Conservation (phyloP, 129 eudicot species). For the Centella asiatica region DNA sequence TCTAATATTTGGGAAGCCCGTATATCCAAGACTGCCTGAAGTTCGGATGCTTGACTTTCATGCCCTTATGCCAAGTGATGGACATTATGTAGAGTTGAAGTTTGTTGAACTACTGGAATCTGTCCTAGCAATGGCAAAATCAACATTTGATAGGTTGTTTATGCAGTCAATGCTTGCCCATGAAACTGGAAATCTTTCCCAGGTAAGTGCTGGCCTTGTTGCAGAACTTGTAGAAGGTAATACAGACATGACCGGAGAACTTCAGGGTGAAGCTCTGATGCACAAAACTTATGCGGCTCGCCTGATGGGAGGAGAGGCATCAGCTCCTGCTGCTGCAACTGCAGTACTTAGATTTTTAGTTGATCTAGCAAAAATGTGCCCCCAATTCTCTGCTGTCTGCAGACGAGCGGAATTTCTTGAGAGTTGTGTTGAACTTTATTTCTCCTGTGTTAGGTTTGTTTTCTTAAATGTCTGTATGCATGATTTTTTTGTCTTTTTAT, state of each 20-base stretch:
- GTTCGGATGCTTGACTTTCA: constrained; percentile 95
- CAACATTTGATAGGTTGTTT: constrained; percentile 76
- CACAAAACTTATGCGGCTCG: constrained; percentile 99
- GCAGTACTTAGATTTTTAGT: constrained; percentile 94
- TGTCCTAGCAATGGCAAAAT: constrained; percentile 84
- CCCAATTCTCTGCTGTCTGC: constrained; percentile 72
- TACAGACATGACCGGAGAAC: constrained; percentile 82
- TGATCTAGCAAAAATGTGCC: constrained; percentile 90
- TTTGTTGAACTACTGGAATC: constrained; percentile 84
- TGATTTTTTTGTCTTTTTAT: constrained; percentile 2
- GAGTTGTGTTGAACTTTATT: constrained; percentile 82
- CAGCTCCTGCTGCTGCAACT: constrained; percentile 96
- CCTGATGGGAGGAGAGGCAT: constrained; percentile 95
- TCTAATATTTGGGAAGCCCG: constrained; percentile 86
- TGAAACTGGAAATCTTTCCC: constrained; percentile 74
- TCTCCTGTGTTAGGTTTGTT: constrained; percentile 85
- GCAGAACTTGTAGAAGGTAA: constrained; percentile 75
- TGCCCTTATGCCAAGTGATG: constrained; percentile 84
- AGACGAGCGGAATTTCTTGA: constrained; percentile 86
- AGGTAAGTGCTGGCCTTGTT: constrained; percentile 62
- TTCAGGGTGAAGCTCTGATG: constrained; percentile 98
- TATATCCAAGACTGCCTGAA: constrained; percentile 93
- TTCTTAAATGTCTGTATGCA: constrained; percentile 9
- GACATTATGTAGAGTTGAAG: constrained; percentile 61
- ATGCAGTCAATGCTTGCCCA: constrained; percentile 70